Conservation (phyloP, 2,329 filamentous ascomycete species). For the Emericellopsis cladophorae region DNA sequence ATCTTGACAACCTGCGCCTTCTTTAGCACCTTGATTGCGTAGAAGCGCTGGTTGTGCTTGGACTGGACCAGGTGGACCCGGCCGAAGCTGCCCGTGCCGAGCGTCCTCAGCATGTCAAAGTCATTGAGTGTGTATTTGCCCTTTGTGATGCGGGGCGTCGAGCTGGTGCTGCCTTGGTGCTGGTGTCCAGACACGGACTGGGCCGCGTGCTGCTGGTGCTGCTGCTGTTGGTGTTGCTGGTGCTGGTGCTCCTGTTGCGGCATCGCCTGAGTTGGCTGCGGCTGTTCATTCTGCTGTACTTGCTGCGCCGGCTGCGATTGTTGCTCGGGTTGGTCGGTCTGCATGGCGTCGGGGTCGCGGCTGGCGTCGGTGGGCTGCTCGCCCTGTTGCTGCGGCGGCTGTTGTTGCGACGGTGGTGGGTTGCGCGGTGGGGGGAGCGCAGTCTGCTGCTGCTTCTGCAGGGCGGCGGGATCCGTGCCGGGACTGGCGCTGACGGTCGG, state of each 20-base stretch:
- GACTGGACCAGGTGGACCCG: constrained; percentile 94
- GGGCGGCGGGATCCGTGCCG: constrained; percentile 19
- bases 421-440: constrained; percentile 7
- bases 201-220: constrained; percentile 15
- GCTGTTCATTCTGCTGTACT: not conserved
- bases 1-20: constrained; percentile 98
- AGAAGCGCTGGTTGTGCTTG: constrained; percentile 95
- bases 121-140: constrained; percentile 92
- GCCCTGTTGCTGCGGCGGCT: constrained; percentile 5
- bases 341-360: constrained; percentile 1
- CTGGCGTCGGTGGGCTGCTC: not conserved
- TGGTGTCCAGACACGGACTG: constrained; percentile 6
- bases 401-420: constrained; percentile 1
- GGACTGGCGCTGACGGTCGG: constrained; percentile 19
- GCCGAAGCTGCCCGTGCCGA: constrained; percentile 94
- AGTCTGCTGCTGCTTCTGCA: constrained; percentile 24
- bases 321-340: constrained; percentile 1
- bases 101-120: constrained; percentile 79
- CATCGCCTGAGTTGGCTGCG: constrained; percentile 9
- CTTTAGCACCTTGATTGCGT: constrained; percentile 96
- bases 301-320: constrained; percentile 4
- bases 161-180: constrained; percentile 17
- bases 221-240: constrained; percentile 11
- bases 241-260: constrained; percentile 9
- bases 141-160: constrained; percentile 61